phyloP scores from a whole-genome alignment of 257 asterid genomes.

The Solanum bulbocastanum region DNA sequence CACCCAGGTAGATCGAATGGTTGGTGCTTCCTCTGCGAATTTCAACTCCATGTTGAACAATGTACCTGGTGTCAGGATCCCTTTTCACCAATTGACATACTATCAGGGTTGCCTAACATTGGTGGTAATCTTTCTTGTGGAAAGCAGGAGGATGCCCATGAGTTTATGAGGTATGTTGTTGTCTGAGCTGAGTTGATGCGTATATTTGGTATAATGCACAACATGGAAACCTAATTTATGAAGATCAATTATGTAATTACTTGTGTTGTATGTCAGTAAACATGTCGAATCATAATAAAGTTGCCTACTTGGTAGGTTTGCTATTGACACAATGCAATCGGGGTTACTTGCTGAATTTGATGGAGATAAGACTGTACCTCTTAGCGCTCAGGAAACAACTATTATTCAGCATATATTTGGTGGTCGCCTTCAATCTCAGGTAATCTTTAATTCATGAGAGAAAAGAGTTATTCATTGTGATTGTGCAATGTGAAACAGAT shows the following conservation, averaged over 20 bases:
- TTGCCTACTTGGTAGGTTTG: constrained; percentile 51
- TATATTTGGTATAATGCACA: not conserved
- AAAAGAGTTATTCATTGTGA: not conserved
- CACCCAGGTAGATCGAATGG: constrained; percentile 59
- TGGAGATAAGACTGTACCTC: constrained; percentile 77
- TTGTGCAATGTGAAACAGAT: not conserved
- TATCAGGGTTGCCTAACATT: constrained; percentile 69
- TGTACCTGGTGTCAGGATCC: constrained; percentile 47
- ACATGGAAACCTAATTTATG: not conserved
- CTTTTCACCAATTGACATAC: constrained; percentile 82
- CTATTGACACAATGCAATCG: constrained; percentile 93
- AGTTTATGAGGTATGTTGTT: constrained; percentile 74
- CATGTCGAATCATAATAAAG: not conserved
- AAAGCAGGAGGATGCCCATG: constrained; percentile 98
- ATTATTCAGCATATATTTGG: constrained; percentile 96
- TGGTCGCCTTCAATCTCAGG: constrained; percentile 95
- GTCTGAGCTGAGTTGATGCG: not conserved
- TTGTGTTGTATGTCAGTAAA: not conserved
- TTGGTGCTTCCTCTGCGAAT: constrained; percentile 95
- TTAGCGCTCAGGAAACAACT: constrained; percentile 73
- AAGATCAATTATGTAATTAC: not conserved
- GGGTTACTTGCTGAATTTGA: constrained; percentile 87
- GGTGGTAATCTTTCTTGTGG: constrained; percentile 94
- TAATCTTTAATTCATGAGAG: constrained; percentile 14
- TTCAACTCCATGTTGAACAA: constrained; percentile 65